Evolutionary conservation across 148 eudicot genomes (phyloP).

Genomic region (Arbutus unedo): DNA sequence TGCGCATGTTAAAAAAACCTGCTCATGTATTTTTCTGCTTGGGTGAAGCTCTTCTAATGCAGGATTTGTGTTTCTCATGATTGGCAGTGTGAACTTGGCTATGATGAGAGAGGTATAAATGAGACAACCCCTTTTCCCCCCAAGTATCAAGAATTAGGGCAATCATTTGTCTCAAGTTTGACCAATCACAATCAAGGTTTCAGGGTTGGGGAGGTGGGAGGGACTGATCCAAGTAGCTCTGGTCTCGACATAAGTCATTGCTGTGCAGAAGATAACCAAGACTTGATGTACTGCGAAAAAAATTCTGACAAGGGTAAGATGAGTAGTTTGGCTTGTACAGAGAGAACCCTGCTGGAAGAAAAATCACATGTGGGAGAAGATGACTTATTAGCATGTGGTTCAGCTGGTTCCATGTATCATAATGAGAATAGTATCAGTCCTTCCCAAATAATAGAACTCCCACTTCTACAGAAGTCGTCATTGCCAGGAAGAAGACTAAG

Average conservation of each 20-base stretch:
- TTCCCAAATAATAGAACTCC: constrained; percentile 21
- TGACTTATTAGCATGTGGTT: constrained; percentile 18
- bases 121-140: constrained; percentile 8
- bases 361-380: constrained; percentile 20
- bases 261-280: constrained; percentile 17
- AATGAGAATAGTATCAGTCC: constrained; percentile 18
- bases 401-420: constrained; percentile 25
- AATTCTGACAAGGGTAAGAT: constrained; percentile 10
- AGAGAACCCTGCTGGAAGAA: constrained; percentile 15
- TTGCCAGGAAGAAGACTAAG: constrained; percentile 25
- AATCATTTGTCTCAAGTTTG: constrained; percentile 22
- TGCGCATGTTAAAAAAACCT: background rate
- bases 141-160: constrained; percentile 17
- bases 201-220: constrained; percentile 21
- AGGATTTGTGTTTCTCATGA: constrained; percentile 6
- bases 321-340: constrained; percentile 5
- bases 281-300: constrained; percentile 15
- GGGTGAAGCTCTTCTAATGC: constrained; percentile 8
- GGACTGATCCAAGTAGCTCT: constrained; percentile 17
- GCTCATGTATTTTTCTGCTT: background rate
- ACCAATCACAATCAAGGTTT: constrained; percentile 25
- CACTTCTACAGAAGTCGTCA: constrained; percentile 9
- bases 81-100: constrained; percentile 29
- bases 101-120: constrained; percentile 19
- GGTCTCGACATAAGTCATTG: constrained; percentile 7